Evolutionary conservation across 192 early-diverging fungal genomes (phyloP), one percentile per base, ranked within the genome.

Genomic region (Gaertneriomyces sp.): DNA sequence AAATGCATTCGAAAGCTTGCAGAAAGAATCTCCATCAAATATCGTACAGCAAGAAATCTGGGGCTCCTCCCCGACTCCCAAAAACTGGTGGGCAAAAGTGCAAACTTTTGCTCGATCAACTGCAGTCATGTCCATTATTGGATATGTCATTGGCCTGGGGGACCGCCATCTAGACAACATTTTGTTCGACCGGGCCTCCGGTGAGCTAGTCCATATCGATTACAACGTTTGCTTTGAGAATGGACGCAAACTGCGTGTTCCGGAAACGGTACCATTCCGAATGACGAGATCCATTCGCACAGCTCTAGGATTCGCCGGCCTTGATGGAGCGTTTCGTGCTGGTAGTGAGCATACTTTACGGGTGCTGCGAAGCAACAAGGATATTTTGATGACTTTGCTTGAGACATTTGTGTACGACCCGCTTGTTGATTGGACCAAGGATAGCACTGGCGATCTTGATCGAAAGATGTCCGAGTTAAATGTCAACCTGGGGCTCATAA

Each of bases 151-250:
- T 16, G 88, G 90, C 0, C 68, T 89, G 49, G 88, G 87, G 3
- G 88, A 89, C 58, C 79, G 90, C 4, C 90, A 91, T 72, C 73
- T 91, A 51, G 90, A 89, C 68, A 91, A 91, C 67, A 79, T 90
- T 19, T 61, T 91, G 51, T 47, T 90, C 6, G 77, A 86, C 64
- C 45, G 60, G 0, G 12, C 45, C 12, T 50, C 42, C 4, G 87
- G 86, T 0, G 77, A 76, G 10, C 66, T 91, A 45, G 70, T 91
- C 47, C 87, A 89, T 61, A 86, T 91, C 57, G 89, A 91, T 62
- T 91, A 79, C 63, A 91, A 89, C 62, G 85, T 91, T 7, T 86
- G 87, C 63, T 91, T 89, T 59, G 89, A 89, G 45, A 85, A 84
- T 46, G 89, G 89, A 6, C 40, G 63, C 1, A 64, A 77, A 3